phyloP scores from a whole-genome alignment of 2,329 filamentous ascomycete species.

The Colletotrichum caudatum region DNA sequence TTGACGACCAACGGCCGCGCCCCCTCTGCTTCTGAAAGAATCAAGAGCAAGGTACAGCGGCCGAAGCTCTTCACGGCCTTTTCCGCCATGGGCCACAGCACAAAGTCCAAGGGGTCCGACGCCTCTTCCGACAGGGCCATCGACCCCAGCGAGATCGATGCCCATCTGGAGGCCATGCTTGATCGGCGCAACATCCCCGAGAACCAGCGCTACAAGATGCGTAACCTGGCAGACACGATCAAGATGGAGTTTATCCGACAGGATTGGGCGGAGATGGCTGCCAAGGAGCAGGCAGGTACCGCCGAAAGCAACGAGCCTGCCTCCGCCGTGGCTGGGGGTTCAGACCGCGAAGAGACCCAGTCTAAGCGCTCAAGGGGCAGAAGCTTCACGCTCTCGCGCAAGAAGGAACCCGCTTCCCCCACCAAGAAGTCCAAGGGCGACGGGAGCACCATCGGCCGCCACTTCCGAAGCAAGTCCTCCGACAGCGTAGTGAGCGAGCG shows the following conservation, averaged over 20 bases:
- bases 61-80: constrained; percentile 56
- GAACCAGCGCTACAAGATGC: constrained; percentile 95
- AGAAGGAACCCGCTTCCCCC: constrained; percentile 67
- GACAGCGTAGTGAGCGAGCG: constrained; percentile 75
- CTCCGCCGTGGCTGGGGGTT: constrained; percentile 48
- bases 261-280: constrained; percentile 79
- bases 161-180: constrained; percentile 72
- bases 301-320: constrained; percentile 55
- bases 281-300: constrained; percentile 59
- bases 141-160: constrained; percentile 66
- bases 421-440: constrained; percentile 81
- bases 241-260: constrained; percentile 97
- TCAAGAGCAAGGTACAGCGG: constrained; percentile 55
- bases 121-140: constrained; percentile 67
- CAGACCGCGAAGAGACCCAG: constrained; percentile 59
- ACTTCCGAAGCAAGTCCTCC: constrained; percentile 78
- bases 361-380: constrained; percentile 74
- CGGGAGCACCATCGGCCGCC: constrained; percentile 66
- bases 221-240: constrained; percentile 86
- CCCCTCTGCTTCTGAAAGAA: constrained; percentile 44
- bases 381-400: constrained; percentile 82
- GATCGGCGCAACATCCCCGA: constrained; percentile 94
- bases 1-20: constrained; percentile 22
- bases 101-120: constrained; percentile 51
- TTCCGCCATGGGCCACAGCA: constrained; percentile 54